Conservation (phyloP, 371 early-diverging fungal species). For the Saksenaea vasiformis region DNA sequence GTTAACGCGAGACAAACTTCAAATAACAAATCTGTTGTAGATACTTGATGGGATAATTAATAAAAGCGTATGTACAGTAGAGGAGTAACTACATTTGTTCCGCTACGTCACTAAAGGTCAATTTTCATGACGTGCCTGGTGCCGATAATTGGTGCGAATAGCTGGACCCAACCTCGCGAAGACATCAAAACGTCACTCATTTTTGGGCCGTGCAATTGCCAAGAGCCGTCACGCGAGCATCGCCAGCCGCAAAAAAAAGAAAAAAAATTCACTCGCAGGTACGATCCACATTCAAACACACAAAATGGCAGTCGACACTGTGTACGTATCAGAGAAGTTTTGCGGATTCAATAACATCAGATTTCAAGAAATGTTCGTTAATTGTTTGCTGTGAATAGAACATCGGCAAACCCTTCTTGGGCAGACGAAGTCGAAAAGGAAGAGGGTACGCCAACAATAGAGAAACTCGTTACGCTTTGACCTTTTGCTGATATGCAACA, state of each 20-base stretch:
- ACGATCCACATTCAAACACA: conserved; percentile 5
- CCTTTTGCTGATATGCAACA: background rate
- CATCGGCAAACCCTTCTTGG: conserved; percentile 53
- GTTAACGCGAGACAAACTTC: too few relatives aligned
- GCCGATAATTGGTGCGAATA: too few relatives aligned
- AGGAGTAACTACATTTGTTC: too few relatives aligned
- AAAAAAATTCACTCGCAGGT: conserved; percentile 1
- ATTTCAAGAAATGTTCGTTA: background rate
- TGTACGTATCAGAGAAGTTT: conserved; percentile 18
- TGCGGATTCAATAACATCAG: background rate
- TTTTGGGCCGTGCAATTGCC: too few relatives aligned
- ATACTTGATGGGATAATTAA: too few relatives aligned
- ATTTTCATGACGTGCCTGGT: too few relatives aligned
- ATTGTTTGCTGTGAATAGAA: background rate
- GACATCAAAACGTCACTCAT: too few relatives aligned
- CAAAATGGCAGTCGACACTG: conserved; percentile 29
- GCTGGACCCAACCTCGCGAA: too few relatives aligned
- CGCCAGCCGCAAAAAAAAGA: background rate
- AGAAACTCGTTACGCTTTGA: background rate
- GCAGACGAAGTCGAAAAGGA: conserved; percentile 77
- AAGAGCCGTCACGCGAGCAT: background rate
- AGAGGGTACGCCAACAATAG: conserved; percentile 36
- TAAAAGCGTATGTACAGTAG: too few relatives aligned
- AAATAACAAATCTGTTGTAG: too few relatives aligned
- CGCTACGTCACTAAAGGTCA: too few relatives aligned